Base-by-base conservation (phyloP, 352 stramenopile species). In the Pythium phragmitis region DNA sequence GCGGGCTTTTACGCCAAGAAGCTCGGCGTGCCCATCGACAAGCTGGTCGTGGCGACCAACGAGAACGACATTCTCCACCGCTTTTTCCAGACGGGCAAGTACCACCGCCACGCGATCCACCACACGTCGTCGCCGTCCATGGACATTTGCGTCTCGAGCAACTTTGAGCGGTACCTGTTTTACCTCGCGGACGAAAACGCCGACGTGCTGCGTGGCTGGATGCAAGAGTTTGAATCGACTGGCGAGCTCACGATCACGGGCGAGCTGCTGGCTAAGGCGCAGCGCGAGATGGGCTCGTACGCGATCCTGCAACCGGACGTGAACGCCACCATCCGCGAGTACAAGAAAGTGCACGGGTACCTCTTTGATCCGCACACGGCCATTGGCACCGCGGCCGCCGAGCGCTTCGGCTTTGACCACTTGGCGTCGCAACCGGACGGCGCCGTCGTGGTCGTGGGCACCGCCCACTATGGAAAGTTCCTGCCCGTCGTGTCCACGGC, bases 111-210 rank as follows among this genome's bases (percentile, higher is more conserved):
- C 67, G 56, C 75, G 49, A 98, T 99, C 67, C 74, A 92, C 47
- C 83, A 98, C 70, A 99, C 96, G 47, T 96, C 98, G 49, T 97
- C 94, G 52, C 97, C 97, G 37, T 98, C 91, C 3, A 99, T 99
- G 97, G 97, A 99, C 74, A 99, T 99, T 68, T 99, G 96, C 69
- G 96, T 99, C 7, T 98, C 92, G 45, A 98, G 91, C 67, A 99
- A 99, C 84, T 99, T 99, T 79, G 97, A 99, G 76, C 84, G 97
- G 26, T 99, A 98, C 79, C 80, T 99, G 2, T 99, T 98, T 69
- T 90, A 97, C 63, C 79, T 99, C 26, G 82, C 84, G 21, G 96
- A 93, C n/a, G 94, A 99, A 65, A 89, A 99, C 72, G 57, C 93
- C 12, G 73, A 73, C n/a, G 80, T 92, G 30, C 70, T 99, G 53